Evolutionary conservation across 345 rosid species (phyloP), one percentile per base, ranked within the genome.

Genomic region (Bruguiera parviflora): DNA sequence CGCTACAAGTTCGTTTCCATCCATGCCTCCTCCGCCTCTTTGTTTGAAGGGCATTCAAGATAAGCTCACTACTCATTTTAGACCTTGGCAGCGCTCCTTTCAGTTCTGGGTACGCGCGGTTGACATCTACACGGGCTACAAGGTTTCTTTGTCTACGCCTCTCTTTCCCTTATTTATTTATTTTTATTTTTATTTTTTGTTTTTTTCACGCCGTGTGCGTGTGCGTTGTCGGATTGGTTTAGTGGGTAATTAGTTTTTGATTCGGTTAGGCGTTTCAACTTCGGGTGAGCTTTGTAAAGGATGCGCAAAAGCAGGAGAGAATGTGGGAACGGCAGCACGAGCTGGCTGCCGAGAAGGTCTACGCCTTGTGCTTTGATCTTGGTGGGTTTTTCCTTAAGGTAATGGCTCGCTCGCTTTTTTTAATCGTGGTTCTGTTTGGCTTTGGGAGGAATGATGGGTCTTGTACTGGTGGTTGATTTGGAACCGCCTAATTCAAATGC

Each of bases 331-430:
- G 59, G 62, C 97, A 95, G 60, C 99, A 92, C 64, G 92, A 92
- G 80, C 72, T 87, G 61, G 96, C 99, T 64, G 99, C 99, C 69
- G 81, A 83, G 21, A 95, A 92, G 81, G 77, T 95, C 28, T 88
- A 91, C 73, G 67, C 80, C 47, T 79, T 90, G 97, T 95, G 99
- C 68, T 72, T 78, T 83, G 90, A 92, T 77, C 96, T 95, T 67
- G 99, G 99, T 63, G 99, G 97, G 2, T 95, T 92, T 77, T 92
- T 95, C 75, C 96, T 95, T 66, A 92, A 95, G 96, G 97, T 93
- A 67, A 56, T 73, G 47, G 53, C 64, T 79, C 60, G n/a, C 27
- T 35, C 68, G 37, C 58, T 47, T 33, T 66, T 47, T 31, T 35
- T 63, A 3, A 11, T 9, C 47, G 3, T 11, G 11, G 5, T 53